Base-by-base conservation (phyloP, 2,329 filamentous ascomycete genomes). In the Hirsutella rhossiliensis region DNA sequence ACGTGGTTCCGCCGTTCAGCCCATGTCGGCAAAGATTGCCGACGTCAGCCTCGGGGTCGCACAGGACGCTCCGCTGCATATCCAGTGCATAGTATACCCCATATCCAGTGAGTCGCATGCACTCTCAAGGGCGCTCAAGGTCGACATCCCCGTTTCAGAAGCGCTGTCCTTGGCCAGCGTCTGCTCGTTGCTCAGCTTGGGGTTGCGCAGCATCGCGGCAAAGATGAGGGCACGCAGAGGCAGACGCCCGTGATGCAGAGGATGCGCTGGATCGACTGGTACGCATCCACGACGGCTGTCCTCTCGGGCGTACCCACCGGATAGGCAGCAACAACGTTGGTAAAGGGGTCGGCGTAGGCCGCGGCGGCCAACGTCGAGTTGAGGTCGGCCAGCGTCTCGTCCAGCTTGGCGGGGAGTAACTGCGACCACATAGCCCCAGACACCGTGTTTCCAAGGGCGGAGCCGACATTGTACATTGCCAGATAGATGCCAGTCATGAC, bases 1-100 rank as follows among this genome's bases (percentile, higher is more conserved):
- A 72, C 54, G 73, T 78, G 23, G 56, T 80, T 8, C 75, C 38
- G 77, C 74, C 5, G 72, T 73, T 13, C 62, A 75, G 65, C 75
- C 65, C 46, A 72, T 76, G 1, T 67, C 74, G 1, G 76, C 72
- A 27, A 78, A 78, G 54, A 71, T 80, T 50, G 74, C 78, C 17
- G 78, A 78, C 51, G 72, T 80, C 9, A n/a, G n/a, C n/a, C n/a
- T n/a, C n/a, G n/a, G n/a, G n/a, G n/a, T n/a, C n/a, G n/a, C n/a
- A n/a, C n/a, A n/a, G n/a, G n/a, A n/a, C n/a, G n/a, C n/a, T n/a
- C n/a, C n/a, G n/a, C n/a, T n/a, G n/a, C n/a, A n/a, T n/a, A n/a
- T n/a, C n/a, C n/a, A n/a, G n/a, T n/a, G n/a, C n/a, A n/a, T n/a
- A n/a, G n/a, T n/a, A n/a, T n/a, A n/a, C n/a, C n/a, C n/a, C n/a